Conservation (phyloP, 495 filamentous ascomycete species). For the Trichoderma gamsii region DNA sequence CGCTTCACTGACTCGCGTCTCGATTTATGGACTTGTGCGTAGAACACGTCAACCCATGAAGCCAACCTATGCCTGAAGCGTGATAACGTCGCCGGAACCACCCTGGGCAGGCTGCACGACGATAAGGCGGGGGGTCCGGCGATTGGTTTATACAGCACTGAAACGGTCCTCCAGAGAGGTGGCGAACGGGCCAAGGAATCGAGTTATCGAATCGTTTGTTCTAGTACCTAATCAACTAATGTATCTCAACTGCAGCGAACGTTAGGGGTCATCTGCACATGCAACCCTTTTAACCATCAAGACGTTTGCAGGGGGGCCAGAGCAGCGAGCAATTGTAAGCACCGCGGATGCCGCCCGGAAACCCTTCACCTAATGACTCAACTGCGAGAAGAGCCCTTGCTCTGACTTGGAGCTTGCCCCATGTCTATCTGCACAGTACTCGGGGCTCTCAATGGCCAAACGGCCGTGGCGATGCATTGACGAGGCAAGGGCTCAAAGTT, state of each 20-base stretch:
- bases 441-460: too few relatives aligned
- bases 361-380: neutral
- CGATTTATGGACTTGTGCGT: conserved; percentile 4
- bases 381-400: neutral
- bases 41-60: conserved; percentile 11
- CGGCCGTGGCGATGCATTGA: too few relatives aligned
- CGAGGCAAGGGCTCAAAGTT: too few relatives aligned
- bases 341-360: conserved; percentile 7
- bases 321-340: neutral
- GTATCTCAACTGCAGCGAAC: neutral
- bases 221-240: too few relatives aligned
- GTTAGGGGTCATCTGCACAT: conserved; percentile 13
- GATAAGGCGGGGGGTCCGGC: conserved; percentile 5
- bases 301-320: neutral
- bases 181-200: conserved; percentile 4
- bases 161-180: neutral
- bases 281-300: conserved; percentile 7
- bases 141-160: neutral
- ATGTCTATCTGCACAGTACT: too few relatives aligned
- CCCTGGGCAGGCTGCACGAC: neutral
- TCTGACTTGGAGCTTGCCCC: too few relatives aligned
- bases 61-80: conserved; percentile 6
- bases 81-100: conserved; percentile 3
- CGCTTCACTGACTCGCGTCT: conserved; percentile 6
- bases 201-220: neutral